Evolutionary conservation across 192 early-diverging fungal species (phyloP).

Genomic region (Gigaspora rosea): DNA sequence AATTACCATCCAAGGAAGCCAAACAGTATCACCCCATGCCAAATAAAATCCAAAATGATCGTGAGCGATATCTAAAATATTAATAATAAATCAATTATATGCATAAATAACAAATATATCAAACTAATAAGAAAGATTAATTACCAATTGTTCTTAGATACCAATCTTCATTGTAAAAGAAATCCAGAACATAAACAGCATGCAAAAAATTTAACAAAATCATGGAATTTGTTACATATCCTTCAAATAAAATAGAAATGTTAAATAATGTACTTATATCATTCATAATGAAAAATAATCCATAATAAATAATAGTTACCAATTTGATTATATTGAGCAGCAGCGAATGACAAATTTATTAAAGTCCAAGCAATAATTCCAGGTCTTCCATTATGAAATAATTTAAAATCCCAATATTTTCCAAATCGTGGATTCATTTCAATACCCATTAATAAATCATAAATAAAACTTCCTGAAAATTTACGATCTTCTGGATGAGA

Average conservation of each 20-base stretch:
- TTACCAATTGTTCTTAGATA: conserved; percentile 76
- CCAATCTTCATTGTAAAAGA: conserved; percentile 86
- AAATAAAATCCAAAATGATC: conserved; percentile 89
- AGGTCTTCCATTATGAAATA: conserved; percentile 82
- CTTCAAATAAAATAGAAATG: not conserved
- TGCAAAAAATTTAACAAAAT: conserved; percentile 74
- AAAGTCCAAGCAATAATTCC: conserved; percentile 87
- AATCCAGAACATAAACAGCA: conserved; percentile 74
- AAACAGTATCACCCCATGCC: conserved; percentile 80
- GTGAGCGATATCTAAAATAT: conserved; percentile 68
- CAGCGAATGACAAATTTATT: conserved; percentile 76
- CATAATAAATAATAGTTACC: conserved; percentile 36
- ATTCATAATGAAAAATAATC: conserved; percentile 28
- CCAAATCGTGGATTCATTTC: conserved; percentile 83
- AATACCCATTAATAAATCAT: conserved; percentile 80
- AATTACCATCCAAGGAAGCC: conserved; percentile 74
- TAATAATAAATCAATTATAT: not conserved
- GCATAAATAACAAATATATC: not conserved
- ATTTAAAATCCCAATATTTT: conserved; percentile 77
- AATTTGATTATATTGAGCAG: conserved; percentile 71
- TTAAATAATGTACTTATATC: not conserved
- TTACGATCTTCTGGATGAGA: conserved; percentile 77
- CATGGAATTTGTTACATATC: conserved; percentile 79
- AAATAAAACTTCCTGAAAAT: conserved; percentile 71
- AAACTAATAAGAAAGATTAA: not conserved